Conservation (phyloP, 2,329 filamentous ascomycete genomes). For the Hypocreales sp. region DNA sequence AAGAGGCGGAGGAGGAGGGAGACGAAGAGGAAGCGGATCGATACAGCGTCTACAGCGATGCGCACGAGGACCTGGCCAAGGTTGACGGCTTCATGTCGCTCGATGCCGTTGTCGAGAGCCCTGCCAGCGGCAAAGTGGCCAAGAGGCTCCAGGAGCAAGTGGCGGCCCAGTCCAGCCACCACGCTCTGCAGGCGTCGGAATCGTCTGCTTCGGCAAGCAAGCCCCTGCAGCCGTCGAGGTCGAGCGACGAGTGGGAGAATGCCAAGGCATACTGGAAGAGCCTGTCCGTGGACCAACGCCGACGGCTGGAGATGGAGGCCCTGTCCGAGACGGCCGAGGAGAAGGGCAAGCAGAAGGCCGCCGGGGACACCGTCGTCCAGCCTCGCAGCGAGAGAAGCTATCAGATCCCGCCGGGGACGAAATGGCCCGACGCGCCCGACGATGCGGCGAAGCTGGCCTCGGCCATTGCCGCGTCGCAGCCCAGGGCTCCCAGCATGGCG, state of each 20-base stretch:
- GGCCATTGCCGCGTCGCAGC: background rate
- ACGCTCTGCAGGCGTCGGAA: no score
- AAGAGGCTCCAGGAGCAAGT: conserved; percentile 8
- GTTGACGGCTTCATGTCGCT: conserved; percentile 56
- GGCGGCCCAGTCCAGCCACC: background rate
- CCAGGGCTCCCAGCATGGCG: background rate
- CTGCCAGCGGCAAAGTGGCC: conserved; percentile 16
- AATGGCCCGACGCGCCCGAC: conserved; percentile 9
- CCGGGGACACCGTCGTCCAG: conserved; percentile 1
- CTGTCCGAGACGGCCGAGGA: conserved; percentile 33
- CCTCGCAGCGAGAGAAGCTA: conserved; percentile 15
- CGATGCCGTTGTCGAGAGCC: conserved; percentile 53
- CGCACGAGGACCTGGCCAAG: conserved; percentile 57
- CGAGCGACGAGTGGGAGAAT: conserved; percentile 44
- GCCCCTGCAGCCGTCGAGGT: conserved; percentile 1
- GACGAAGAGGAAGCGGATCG: conserved; percentile 31
- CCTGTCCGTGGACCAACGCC: conserved; percentile 45
- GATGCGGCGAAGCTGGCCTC: conserved; percentile 3
- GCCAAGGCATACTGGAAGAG: conserved; percentile 57
- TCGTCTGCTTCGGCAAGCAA: background rate
- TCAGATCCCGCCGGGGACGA: conserved; percentile 21
- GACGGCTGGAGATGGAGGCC: conserved; percentile 43
- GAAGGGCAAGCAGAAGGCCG: conserved; percentile 22
- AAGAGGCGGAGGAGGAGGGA: conserved; percentile 24
- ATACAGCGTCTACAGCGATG: conserved; percentile 57